A percentile compares a stretch with the other conserved stretches of the same genome.
Evolutionary conservation across 345 rosid species (phyloP).

Genomic region (Citrus sp.): DNA sequence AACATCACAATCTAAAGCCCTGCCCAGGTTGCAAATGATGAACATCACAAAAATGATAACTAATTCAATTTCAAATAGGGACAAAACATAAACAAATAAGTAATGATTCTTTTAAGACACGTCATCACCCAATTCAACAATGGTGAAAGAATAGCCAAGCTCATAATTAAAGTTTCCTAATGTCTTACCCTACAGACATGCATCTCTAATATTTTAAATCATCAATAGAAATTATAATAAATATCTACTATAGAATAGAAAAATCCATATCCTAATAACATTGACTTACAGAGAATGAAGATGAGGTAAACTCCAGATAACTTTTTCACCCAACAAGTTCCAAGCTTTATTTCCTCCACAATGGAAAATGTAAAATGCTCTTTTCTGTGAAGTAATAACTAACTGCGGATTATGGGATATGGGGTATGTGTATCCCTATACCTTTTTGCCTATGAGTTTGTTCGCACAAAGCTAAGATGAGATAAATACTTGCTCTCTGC

Average conservation of each 20-base stretch:
- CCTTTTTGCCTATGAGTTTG: constrained; percentile 24
- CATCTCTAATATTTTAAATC: background rate
- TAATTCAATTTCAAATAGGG: background rate
- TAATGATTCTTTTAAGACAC: background rate
- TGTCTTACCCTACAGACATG: background rate
- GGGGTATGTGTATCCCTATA: background rate
- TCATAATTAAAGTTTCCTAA: background rate
- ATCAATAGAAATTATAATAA: background rate
- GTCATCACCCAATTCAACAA: background rate
- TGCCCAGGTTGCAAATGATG: background rate
- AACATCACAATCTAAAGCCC: background rate
- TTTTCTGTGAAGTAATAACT: background rate
- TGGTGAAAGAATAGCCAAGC: background rate
- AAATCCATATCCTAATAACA: background rate
- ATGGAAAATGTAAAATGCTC: background rate
- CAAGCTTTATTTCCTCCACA: background rate
- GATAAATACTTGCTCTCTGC: constrained; percentile 80
- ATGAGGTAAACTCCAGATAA: background rate
- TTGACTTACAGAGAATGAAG: too few species aligned
- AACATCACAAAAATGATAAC: background rate
- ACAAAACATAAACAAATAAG: background rate
- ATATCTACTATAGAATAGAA: background rate
- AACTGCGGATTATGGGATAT: background rate
- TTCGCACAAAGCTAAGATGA: constrained; percentile 62
- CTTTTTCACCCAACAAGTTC: background rate